These are phyloP conservation scores for Chaetomium fimeti DNA, from an alignment of 495 filamentous ascomycete species.

Conservation along the genomic window DNA sequence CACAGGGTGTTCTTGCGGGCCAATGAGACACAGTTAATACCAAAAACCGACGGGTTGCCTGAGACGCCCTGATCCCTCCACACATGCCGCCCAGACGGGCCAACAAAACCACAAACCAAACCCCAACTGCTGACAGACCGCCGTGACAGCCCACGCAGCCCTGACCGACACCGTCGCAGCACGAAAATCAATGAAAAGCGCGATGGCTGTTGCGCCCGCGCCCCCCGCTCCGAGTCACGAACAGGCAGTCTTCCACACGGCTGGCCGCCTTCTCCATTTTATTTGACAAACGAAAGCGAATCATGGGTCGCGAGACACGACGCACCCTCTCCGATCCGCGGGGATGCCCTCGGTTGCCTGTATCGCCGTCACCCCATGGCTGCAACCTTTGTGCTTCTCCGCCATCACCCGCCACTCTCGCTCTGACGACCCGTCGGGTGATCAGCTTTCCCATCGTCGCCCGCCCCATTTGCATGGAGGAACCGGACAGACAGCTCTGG, in stretches of 20 bases:
- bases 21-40: background rate
- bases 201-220: background rate
- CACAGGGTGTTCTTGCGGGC: background rate
- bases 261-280: background rate
- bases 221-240: constrained; percentile 1
- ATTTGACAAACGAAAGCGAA: background rate
- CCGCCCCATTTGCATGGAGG: background rate
- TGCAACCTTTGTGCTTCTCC: constrained; percentile 16
- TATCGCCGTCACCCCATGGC: constrained; percentile 12
- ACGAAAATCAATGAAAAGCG: constrained; percentile 4
- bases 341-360: background rate
- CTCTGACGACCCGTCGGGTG: constrained; percentile 6
- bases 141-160: no score
- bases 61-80: constrained; percentile 5
- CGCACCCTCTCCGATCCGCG: background rate
- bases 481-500: background rate
- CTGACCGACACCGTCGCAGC: constrained; percentile 6
- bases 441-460: constrained; percentile 3
- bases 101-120: constrained; percentile 1
- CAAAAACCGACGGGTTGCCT: background rate
- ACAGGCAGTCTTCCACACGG: background rate
- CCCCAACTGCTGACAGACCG: background rate
- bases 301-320: background rate
- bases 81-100: background rate
- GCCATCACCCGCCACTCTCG: constrained; percentile 11